Base-by-base conservation (phyloP, 495 filamentous ascomycete species). In the Arthonia radiata region DNA sequence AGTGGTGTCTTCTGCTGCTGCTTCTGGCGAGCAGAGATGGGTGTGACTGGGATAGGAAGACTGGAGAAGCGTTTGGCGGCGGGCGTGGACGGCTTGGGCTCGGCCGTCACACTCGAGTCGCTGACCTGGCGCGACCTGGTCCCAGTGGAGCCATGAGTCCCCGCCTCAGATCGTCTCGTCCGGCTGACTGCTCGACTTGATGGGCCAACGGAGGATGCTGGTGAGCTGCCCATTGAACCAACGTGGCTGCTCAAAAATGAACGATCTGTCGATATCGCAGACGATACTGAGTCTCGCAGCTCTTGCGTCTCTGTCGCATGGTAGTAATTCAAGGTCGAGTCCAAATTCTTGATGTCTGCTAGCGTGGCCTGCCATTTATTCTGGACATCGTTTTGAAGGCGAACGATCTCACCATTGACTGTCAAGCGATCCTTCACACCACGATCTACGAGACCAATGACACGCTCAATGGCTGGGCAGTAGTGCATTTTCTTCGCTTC, bases 401-500 rank as follows among this genome's bases (percentile, higher is more conserved):
- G 61, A 15, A 91, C 43, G 31, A 92, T 81, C 49, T 97, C 86
- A 15, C 86, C 82, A 38, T 94, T 93, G 24, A 94, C 77, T 2
- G 83, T 93, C 19, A 89, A 50, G 9, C 86, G 67, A 37, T 93
- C 79, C 38, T 72, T 74, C 34, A 93, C 70, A 12, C 82, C 86
- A 41, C 79, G 83, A 33, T 86, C 77, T 24, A 93, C 91, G 43
- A 94, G 86, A 12, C 64, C 61, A 23, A 93, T 50, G 8, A 93
- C 77, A 24, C 79, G 66, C 42, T 82, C 78, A 37, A 97, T 90
- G 2, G 86, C 79, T n/a, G 79, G 76, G 4, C 81, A 71, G 42
- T 93, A 97, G 44, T 94, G 83, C 34, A 67, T 65, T 45, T 81
- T 90, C 55, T 93, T 97, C 14, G 77, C 76, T 48, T 93, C 81